Evolutionary conservation across 2,329 filamentous ascomycete genomes (phyloP), one percentile per base, ranked within the genome.

Genomic region (Xylaria sp.): DNA sequence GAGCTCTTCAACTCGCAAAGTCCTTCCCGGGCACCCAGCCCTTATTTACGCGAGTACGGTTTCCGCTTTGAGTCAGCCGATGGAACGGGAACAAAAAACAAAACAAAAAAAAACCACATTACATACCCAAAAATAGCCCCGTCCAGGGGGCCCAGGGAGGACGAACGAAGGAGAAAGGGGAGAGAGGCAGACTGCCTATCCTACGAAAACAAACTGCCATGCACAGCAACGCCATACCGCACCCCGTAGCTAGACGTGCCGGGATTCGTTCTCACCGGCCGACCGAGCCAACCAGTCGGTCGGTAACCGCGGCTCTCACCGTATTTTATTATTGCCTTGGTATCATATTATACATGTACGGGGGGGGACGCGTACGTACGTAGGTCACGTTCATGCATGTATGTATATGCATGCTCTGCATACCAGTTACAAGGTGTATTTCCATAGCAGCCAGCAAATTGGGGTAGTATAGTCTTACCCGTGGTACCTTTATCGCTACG

Each of bases 261-360:
- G n/a, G n/a, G n/a, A n/a, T n/a, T n/a, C n/a, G n/a, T 40, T 56
- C 47, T 61, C 47, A 60, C 58, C 58, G 58, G 29, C 60, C 60
- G 60, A 29, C 60, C 54, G 54, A 47, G 33, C 59, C 43, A 43
- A 62, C 60, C 37, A 52, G 37, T 41, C 60, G 19, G 52, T 60
- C 54, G 60, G 54, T 49, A 62, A 49, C 60, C 60, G 54, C 60
- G 49, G 54, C 44, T 57, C 46, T 62, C 59, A 62, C 59, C 59
- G 58, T 53, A 29, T 37, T 41, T 31, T 40, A 46, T 44, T 43
- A 38, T 31, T 51, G 19, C 19, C 44, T 49, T 13, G 25, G 8
- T 29, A 44, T 52, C 8, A 43, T 35, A 51, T 43, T 38, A 40
- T 43, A 53, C 40, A 44, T 53, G 47, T 58, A 58, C 9, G 43